Evolutionary conservation across 305 asterid species (phyloP), one percentile per base, ranked within the genome.

Genomic region (Fraxinus velutina): DNA sequence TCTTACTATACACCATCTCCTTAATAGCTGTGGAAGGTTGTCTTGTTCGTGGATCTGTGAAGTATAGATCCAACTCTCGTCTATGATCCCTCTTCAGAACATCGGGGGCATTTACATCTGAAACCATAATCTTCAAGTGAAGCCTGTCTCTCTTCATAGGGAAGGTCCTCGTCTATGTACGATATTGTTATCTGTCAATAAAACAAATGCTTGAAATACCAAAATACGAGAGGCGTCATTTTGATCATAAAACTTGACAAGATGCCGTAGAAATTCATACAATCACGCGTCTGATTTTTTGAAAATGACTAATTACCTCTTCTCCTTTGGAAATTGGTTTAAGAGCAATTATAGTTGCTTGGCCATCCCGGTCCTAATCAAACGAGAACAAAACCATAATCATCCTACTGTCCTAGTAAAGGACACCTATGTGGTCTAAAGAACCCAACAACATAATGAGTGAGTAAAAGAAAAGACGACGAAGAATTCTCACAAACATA

Each of bases 91-190:
- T 94, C 96, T 76, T 91, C 90, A 27, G 77, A 52, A 81, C 99
- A 96, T 85, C 85, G 91, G 77, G 89, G 86, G 88, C 98, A 94
- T 90, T 84, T 86, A 83, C 98, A 94, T 80, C 60, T 86, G 83
- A 96, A 96, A 33, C 97, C 97, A 83, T 96, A 96, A 82, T 93
- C 97, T 33, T 92, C 97, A 34, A 96, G 97, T 34, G 50, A 82
- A 66, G 81, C 83, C 83, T 90, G 98, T 81, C 98, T 93, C 78
- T 94, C 98, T 80, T 88, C 87, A 12, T 89, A 90, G 15, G 96
- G 87, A 85, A 90, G 91, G 42, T 92, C 97, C 87, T 96, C 99
- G 27, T 93, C 97, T 80, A 96, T 89, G 88, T 96, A 94, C 0
- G 99, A 96, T 84, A 94, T 96, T 30, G 96, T 92, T 81, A 94